Base-by-base conservation (phyloP, 2,329 filamentous ascomycete species). In the Sphaerostilbella broomeana region DNA sequence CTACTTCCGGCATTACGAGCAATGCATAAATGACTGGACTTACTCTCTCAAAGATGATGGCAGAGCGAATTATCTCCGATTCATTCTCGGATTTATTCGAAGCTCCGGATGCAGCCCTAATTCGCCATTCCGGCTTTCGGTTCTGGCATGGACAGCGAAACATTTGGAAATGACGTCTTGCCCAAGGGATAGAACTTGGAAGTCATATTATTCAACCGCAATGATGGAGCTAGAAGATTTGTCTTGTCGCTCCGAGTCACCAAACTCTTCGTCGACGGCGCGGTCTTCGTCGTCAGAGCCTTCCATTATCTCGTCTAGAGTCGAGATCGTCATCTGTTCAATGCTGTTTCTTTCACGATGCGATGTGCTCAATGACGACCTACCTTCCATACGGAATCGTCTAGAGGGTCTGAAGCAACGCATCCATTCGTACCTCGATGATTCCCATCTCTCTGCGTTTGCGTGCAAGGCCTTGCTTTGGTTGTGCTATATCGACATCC, bases 21-120 rank as follows among this genome's bases (percentile, higher is more conserved):
- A 18, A 11, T 40, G 28, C 19, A 40, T 40, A 15, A 33, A n/a
- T 6, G 25, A 19, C 17, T 34, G 21, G 15, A 17, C 13, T 16
- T 40, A 40, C 22, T 40, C 37, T 17, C 22, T 35, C 6, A 40
- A 27, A 17, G 37, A 40, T 5, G 37, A 40, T 16, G 37, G 37
- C n/a, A 34, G 20, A 27, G 37, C 20, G 15, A 40, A 40, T 17
- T 35, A 34, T 26, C 37, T 40, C 7, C 22, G 37, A 25, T 40
- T 34, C 12, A 17, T 40, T 9, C 22, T 34, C 12, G 37, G 20
- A 15, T 35, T 24, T 17, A 13, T 40, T 26, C 37, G 25, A 9
- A 27, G 21, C 10, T 9, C 22, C 0, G 10, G 17, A 5, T 27
- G 22, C 10, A 15, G 12, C 4, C 6, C 11, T 10, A 12, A 28